Base-by-base conservation (phyloP, 768 basidiomycete genomes). In the Phlebiopsis flavidoalba region DNA sequence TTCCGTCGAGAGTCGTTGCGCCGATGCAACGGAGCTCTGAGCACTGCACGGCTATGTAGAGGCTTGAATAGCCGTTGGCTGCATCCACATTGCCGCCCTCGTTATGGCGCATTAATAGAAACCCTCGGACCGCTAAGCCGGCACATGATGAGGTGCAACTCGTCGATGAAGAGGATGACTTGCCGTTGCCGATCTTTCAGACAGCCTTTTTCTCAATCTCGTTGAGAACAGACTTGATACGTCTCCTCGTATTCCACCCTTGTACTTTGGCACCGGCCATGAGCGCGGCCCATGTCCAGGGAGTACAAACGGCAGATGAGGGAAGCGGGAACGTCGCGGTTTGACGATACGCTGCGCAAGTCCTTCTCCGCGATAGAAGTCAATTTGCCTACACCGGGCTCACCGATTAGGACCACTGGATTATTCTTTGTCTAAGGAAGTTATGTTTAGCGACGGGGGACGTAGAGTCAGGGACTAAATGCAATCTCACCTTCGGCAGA, bases 241-340 rank as follows among this genome's bases (percentile, higher is more conserved):
- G 89, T n/a, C 71, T 98, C 95, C 75, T 98, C 95, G 73, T 95
- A 99, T 75, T 98, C n/a, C 94, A 53, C 89, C 96, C 70, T 95
- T 95, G 78, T 93, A 95, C 71, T 89, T n/a, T 89, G 19, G 90
- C 90, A 45, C 91, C 90, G 12, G 93, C 93, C 90, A 94, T 94
- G 58, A 98, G 82, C 0, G 95, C 93, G 63, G n/a, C 95, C 95
- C 89, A 97, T 91, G 70, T 97, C 95, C 35, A 98, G 80, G 6
- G 93, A 88, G 71, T 83, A 94, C 12, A 95, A 79, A 8, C 90
- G 84, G 3, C 84, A 83, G 53, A 93, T 79, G 31, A 95, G 72
- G 52, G 79, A 83, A 15, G 81, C 82, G 21, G 93, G 93, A 7
- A 95, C 93, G 74, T 98, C 95, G 53, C 94, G 86, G 66, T 95